Conservation (phyloP, 2,329 filamentous ascomycete species). For the Pleurostoma richardsiae region DNA sequence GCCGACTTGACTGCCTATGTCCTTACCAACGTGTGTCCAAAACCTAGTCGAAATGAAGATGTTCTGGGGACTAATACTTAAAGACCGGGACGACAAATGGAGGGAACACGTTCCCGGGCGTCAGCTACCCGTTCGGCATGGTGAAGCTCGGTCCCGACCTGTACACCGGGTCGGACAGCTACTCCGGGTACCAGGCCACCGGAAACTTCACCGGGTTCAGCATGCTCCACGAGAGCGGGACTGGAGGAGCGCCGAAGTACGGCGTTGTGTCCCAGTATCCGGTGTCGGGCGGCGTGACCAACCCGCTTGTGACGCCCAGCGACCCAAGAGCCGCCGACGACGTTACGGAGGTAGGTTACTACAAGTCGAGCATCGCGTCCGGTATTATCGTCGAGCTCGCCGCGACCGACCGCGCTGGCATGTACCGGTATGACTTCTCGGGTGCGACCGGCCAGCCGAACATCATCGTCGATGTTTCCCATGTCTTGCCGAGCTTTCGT, state of each 20-base stretch:
- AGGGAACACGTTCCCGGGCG: conserved; percentile 45
- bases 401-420: conserved; percentile 49
- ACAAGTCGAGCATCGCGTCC: conserved; percentile 49
- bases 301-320: conserved; percentile 53
- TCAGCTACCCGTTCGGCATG: conserved; percentile 41
- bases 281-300: conserved; percentile 38
- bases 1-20: conserved; percentile 26
- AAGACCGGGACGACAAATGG: conserved; percentile 39
- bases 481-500: conserved; percentile 58
- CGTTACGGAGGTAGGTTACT: conserved; percentile 55
- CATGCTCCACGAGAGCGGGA: conserved; percentile 63
- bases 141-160: conserved; percentile 46
- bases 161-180: conserved; percentile 41
- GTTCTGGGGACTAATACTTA: conserved; percentile 2
- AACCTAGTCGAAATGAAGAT: not conserved
- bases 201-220: conserved; percentile 56
- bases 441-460: conserved; percentile 27
- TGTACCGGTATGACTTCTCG: conserved; percentile 59
- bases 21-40: conserved; percentile 15
- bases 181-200: conserved; percentile 44
- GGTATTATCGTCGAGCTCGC: conserved; percentile 53
- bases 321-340: conserved; percentile 47
- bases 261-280: conserved; percentile 60
- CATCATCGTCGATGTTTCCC: conserved; percentile 60
- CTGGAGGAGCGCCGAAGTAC: conserved; percentile 66